phyloP scores from a whole-genome alignment of 805 yeast species.

The Ascoidea rubescens region DNA sequence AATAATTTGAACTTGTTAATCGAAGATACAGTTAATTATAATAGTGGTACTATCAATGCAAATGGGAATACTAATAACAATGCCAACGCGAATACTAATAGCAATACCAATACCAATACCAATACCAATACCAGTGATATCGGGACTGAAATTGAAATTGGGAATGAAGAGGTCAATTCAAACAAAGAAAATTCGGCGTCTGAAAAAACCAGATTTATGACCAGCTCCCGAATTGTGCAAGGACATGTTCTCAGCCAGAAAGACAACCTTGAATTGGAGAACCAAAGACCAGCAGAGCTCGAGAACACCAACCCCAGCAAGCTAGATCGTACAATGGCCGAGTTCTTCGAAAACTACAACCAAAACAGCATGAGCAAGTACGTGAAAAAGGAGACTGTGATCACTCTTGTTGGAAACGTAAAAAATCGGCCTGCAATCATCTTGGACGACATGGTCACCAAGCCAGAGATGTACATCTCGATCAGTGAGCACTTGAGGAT shows the following conservation, averaged over 20 bases:
- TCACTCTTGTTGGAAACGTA: constrained; percentile 56
- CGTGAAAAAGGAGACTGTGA: constrained; percentile 24
- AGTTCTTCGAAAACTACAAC: constrained; percentile 24
- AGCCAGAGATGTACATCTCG: constrained; percentile 38
- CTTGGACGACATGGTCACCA: constrained; percentile 50
- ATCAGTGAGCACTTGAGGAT: constrained; percentile 44
- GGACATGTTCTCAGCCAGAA: no score
- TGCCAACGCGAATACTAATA: not conserved
- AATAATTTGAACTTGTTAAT: constrained; percentile 1
- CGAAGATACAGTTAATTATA: not conserved
- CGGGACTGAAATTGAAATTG: not conserved
- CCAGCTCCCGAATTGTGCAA: no score
- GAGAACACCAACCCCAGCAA: not conserved
- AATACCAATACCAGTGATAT: not conserved
- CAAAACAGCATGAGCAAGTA: constrained; percentile 22
- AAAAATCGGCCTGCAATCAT: constrained; percentile 39
- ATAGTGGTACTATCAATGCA: not conserved
- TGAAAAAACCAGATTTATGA: not conserved
- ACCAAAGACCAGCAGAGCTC: no score
- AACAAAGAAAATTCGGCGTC: not conserved
- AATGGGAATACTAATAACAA: constrained; percentile 4
- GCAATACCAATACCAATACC: not conserved
- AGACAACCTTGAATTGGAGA: no score
- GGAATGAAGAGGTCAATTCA: not conserved
- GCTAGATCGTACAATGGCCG: not conserved